Percentiles rank a stretch among this genome's conserved stretches.
Conservation (phyloP, 768 basidiomycete genomes). For the Boletellus ananiceps region DNA sequence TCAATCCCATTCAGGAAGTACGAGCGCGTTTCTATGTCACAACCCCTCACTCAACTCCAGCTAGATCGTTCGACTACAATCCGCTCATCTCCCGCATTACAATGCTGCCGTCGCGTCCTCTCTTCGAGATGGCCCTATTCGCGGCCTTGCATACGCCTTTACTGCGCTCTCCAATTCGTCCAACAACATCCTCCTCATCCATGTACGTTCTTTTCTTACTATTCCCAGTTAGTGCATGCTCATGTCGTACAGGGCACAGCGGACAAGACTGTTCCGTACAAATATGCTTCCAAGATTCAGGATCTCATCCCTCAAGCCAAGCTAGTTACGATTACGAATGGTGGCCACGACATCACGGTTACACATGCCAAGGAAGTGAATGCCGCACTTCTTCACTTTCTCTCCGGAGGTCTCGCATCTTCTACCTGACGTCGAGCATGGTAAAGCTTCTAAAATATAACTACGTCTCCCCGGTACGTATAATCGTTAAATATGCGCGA, state of each 20-base stretch:
- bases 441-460: background rate
- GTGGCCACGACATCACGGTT: conserved; percentile 30
- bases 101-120: conserved; percentile 76
- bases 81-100: conserved; percentile 69
- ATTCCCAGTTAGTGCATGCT: background rate
- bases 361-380: conserved; percentile 32
- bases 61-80: conserved; percentile 72
- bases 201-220: conserved; percentile 37
- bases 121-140: conserved; percentile 66
- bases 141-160: conserved; percentile 56
- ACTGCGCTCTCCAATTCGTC: conserved; percentile 43
- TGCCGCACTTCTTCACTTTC: conserved; percentile 24
- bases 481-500: background rate
- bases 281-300: conserved; percentile 29
- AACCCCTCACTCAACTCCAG: background rate
- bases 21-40: background rate
- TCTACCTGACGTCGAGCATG: background rate
- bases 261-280: conserved; percentile 32
- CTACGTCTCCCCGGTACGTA: background rate
- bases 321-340: conserved; percentile 28
- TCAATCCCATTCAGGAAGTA: conserved; percentile 44
- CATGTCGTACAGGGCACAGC: conserved; percentile 27
- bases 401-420: conserved; percentile 12
- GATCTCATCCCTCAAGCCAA: conserved; percentile 26
- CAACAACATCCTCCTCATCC: conserved; percentile 57